Percentiles rank a stretch among this genome's conserved stretches.
These are phyloP conservation scores for Trichoderma guizhouense DNA, from an alignment of 2,329 filamentous ascomycete genomes.

Conservation along the genomic window DNA sequence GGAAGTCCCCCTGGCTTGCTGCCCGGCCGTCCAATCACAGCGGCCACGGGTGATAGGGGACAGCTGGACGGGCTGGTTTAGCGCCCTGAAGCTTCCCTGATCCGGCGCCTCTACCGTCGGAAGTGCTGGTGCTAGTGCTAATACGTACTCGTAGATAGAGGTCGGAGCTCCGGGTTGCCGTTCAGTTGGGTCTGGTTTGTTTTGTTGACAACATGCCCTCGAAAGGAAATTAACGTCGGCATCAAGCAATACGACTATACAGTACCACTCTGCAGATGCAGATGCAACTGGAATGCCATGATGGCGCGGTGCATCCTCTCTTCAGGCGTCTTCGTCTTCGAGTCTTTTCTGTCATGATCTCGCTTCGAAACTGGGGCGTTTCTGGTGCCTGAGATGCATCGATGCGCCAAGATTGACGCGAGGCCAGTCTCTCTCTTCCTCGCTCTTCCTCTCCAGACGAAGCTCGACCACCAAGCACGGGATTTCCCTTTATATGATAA, in stretches of 20 bases:
- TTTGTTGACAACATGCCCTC: neutral
- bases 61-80: neutral
- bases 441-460: neutral
- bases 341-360: neutral
- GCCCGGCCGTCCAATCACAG: neutral
- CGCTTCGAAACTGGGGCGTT: neutral
- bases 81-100: constrained; percentile 3
- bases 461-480: neutral
- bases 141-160: neutral
- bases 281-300: neutral
- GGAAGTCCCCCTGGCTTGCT: neutral
- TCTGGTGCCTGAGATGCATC: neutral
- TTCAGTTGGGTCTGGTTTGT: neutral
- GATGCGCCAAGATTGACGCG: neutral
- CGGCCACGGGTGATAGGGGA: neutral
- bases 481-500: neutral
- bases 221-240: neutral
- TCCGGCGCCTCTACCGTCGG: neutral
- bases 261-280: neutral
- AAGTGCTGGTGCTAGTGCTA: neutral
- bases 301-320: neutral
- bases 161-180: neutral
- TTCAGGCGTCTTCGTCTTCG: neutral
- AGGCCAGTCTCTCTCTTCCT: neutral
- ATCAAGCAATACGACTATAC: neutral